Evolutionary conservation across 306 rosid species (phyloP).

Genomic region (Phaseolus lunatus): DNA sequence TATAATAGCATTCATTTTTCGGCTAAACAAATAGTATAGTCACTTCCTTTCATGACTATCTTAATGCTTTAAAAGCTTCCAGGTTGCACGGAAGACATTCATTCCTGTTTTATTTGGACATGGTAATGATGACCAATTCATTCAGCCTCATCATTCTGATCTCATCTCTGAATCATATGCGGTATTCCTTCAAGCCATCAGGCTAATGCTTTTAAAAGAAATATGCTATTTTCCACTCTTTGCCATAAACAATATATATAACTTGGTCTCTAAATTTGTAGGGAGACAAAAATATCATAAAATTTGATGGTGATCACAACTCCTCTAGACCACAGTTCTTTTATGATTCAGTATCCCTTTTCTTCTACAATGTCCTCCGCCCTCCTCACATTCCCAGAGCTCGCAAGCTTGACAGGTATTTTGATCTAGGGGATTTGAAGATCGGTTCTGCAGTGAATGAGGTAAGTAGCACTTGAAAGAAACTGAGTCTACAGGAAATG

Average conservation of each 20-base stretch:
- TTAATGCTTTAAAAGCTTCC: slow-evolving; percentile 47
- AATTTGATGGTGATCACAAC: slow-evolving; percentile 95
- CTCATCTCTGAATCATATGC: slow-evolving; percentile 73
- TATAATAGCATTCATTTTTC: background rate
- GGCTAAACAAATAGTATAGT: slow-evolving; percentile 29
- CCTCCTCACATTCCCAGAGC: slow-evolving; percentile 74
- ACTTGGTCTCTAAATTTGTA: slow-evolving; percentile 48
- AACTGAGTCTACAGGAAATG: slow-evolving; percentile 8
- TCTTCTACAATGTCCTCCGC: slow-evolving; percentile 87
- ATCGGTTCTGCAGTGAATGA: slow-evolving; percentile 69
- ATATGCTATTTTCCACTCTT: slow-evolving; percentile 23
- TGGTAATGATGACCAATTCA: slow-evolving; percentile 78
- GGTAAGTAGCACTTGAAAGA: slow-evolving; percentile 55
- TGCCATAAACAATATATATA: slow-evolving; percentile 28
- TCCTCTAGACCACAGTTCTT: slow-evolving; percentile 94
- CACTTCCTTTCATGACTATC: slow-evolving; percentile 40
- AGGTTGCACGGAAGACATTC: slow-evolving; percentile 84
- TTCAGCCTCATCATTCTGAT: slow-evolving; percentile 84
- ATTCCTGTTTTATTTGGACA: slow-evolving; percentile 97
- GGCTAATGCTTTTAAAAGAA: background rate
- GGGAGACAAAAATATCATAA: slow-evolving; percentile 89
- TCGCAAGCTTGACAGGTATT: slow-evolving; percentile 76
- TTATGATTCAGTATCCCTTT: slow-evolving; percentile 84
- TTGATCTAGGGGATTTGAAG: slow-evolving; percentile 75
- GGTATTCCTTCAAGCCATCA: slow-evolving; percentile 55